Conservation (phyloP, 495 filamentous ascomycete species). For the Hypoxylon crocopeplum region DNA sequence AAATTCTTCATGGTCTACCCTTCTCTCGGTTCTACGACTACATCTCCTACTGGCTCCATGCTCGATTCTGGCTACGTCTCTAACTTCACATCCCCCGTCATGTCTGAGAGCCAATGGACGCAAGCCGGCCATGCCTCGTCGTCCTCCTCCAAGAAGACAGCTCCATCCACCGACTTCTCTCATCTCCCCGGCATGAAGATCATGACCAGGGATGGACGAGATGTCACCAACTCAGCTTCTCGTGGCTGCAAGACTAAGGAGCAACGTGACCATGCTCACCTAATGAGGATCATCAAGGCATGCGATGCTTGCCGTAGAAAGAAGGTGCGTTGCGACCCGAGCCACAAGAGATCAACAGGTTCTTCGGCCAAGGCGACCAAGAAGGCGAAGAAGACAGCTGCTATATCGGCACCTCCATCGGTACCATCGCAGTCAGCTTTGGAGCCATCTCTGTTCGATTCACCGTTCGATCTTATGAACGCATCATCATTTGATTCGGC, state of each 20-base stretch:
- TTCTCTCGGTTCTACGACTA: conserved; percentile 42
- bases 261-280: conserved; percentile 64
- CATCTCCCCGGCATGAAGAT: conserved; percentile 64
- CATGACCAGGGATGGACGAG: conserved; percentile 62
- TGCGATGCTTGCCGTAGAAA: conserved; percentile 61
- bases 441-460: conserved; percentile 7
- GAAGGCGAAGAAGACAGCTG: conserved; percentile 45
- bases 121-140: conserved; percentile 36
- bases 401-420: conserved; percentile 30
- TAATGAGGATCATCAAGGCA: conserved; percentile 66
- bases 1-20: conserved; percentile 59
- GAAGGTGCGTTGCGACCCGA: conserved; percentile 62
- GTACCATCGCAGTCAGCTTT: conserved; percentile 28
- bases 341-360: conserved; percentile 53
- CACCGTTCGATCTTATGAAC: conserved; percentile 15
- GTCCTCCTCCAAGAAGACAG: conserved; percentile 29
- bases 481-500: conserved; percentile 25
- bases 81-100: conserved; percentile 53
- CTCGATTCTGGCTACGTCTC: conserved; percentile 53
- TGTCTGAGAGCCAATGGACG: conserved; percentile 50
- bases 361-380: conserved; percentile 46
- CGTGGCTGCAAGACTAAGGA: conserved; percentile 67
- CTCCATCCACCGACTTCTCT: conserved; percentile 48
- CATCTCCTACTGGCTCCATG: conserved; percentile 49
- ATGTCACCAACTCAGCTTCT: conserved; percentile 62